These are phyloP conservation scores for Astathelohania contejeani DNA, from an alignment of 371 early-diverging fungal species.

Conservation along the genomic window DNA sequence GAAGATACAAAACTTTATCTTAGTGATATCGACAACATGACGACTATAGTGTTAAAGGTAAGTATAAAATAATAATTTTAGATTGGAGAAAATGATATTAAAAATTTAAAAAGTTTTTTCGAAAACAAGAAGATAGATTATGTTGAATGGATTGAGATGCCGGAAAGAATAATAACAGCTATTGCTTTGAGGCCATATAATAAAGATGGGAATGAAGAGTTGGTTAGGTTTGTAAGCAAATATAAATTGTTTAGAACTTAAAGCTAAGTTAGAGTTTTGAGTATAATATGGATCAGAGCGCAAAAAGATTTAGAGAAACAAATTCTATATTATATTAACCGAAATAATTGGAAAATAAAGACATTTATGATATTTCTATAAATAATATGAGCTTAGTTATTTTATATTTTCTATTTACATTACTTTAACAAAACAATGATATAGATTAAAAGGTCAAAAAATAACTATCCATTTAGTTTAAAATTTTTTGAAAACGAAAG, in stretches of 20 bases:
- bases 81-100: not conserved
- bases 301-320: no score
- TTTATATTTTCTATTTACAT: no score
- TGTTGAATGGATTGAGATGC: not conserved
- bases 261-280: no score
- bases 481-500: no score
- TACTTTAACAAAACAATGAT: no score
- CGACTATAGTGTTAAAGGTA: not conserved
- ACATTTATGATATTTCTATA: no score
- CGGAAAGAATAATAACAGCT: not conserved
- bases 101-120: not conserved
- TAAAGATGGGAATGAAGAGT: not conserved
- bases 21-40: not conserved
- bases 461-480: no score
- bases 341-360: no score
- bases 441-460: no score
- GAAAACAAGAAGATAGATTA: not conserved
- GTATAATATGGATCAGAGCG: no score
- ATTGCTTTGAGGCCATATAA: slow-evolving; percentile 3
- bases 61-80: not conserved
- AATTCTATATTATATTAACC: no score
- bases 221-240: not conserved
- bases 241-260: not conserved
- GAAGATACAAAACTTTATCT: not conserved
- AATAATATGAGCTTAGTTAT: no score